These are phyloP conservation scores for Talaromyces liani DNA, from an alignment of 495 filamentous ascomycete species.

Conservation along the genomic window DNA sequence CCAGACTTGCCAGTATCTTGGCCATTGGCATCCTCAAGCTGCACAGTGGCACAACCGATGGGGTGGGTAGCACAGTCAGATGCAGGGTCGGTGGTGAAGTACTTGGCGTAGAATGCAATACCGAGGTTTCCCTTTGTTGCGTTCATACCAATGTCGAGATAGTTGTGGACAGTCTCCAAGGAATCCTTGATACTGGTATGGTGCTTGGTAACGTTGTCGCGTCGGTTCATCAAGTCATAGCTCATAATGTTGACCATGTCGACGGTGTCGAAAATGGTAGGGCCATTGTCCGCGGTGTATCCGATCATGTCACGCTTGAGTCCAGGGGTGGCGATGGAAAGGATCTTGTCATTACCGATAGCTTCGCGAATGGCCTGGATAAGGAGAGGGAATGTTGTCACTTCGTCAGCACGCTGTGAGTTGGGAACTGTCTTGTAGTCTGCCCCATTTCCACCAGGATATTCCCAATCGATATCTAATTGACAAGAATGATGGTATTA, in stretches of 20 bases:
- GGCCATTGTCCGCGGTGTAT: slow-evolving; percentile 55
- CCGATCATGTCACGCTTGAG: slow-evolving; percentile 64
- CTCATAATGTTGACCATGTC: slow-evolving; percentile 77
- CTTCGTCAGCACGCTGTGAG: slow-evolving; percentile 49
- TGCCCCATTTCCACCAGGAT: slow-evolving; percentile 70
- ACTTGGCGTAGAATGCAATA: slow-evolving; percentile 70
- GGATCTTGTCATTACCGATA: slow-evolving; percentile 51
- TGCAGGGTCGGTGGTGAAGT: slow-evolving; percentile 53
- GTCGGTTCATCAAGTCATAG: slow-evolving; percentile 73
- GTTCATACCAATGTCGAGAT: slow-evolving; percentile 49
- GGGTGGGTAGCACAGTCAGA: slow-evolving; percentile 36
- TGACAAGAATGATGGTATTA: slow-evolving; percentile 17
- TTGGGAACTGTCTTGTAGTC: slow-evolving; percentile 69
- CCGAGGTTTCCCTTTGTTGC: slow-evolving; percentile 60
- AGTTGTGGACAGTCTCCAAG: slow-evolving; percentile 49
- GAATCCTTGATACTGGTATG: slow-evolving; percentile 53
- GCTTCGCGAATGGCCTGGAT: slow-evolving; percentile 51
- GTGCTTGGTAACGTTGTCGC: slow-evolving; percentile 60
- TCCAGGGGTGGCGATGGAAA: slow-evolving; percentile 67
- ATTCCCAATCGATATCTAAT: slow-evolving; percentile 72
- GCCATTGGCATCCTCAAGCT: slow-evolving; percentile 59
- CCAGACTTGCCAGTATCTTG: slow-evolving; percentile 56
- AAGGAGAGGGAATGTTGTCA: slow-evolving; percentile 56
- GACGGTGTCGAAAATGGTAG: slow-evolving; percentile 53
- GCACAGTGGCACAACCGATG: slow-evolving; percentile 54